These are phyloP conservation scores for Cordyceps farinosa DNA, from an alignment of 2,329 filamentous ascomycete species.

Conservation along the genomic window DNA sequence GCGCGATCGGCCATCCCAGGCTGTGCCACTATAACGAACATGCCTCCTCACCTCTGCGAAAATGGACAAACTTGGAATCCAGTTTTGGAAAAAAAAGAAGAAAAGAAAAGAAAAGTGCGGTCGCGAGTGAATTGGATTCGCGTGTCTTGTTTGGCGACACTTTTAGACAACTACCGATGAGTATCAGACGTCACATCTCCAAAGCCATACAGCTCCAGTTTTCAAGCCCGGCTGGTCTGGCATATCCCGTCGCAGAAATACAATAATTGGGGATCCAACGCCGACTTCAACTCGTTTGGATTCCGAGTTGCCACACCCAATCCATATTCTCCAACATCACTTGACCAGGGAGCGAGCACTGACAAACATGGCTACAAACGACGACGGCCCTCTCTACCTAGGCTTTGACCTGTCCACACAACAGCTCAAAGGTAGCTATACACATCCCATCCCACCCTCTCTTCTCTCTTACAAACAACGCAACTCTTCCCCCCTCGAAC, in stretches of 20 bases:
- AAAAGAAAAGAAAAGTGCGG: neutral
- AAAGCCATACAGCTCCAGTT: constrained; percentile 11
- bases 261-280: no score
- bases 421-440: constrained; percentile 75
- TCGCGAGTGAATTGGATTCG: neutral
- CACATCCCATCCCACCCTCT: neutral
- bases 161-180: neutral
- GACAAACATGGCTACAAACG: constrained; percentile 3
- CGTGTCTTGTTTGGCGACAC: neutral
- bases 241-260: no score
- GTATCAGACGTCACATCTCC: neutral
- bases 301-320: no score
- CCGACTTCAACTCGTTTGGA: no score
- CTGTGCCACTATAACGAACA: neutral
- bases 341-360: neutral
- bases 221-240: neutral
- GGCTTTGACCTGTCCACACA: constrained; percentile 97
- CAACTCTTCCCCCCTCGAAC: constrained; percentile 9
- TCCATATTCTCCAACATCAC: no score
- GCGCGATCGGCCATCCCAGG: neutral
- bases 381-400: constrained; percentile 65
- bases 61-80: neutral
- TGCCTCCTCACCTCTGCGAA: neutral
- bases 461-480: no score
- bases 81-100: neutral